Conservation (phyloP, 495 filamentous ascomycete genomes). For the Penicillium robsamsonii region DNA sequence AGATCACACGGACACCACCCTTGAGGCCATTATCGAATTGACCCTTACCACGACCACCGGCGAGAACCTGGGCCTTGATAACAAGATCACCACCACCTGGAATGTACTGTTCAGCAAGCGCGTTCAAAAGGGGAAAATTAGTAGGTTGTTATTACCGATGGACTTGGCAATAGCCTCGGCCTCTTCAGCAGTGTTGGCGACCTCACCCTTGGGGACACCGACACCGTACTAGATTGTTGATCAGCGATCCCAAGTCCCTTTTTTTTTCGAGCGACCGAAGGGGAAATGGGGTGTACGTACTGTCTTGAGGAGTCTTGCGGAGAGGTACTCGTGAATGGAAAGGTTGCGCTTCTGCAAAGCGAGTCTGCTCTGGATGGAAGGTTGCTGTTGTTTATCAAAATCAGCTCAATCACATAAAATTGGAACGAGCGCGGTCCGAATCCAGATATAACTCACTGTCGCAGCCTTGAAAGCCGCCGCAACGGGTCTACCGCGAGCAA, state of each 20-base stretch:
- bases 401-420: slow-evolving; percentile 24
- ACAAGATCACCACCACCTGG: slow-evolving; percentile 91
- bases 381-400: slow-evolving; percentile 36
- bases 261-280: slow-evolving; percentile 19
- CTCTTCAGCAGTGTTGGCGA: slow-evolving; percentile 78
- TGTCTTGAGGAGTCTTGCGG: slow-evolving; percentile 80
- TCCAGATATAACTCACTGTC: slow-evolving; percentile 47
- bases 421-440: slow-evolving; percentile 16
- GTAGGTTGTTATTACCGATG: slow-evolving; percentile 57
- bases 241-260: slow-evolving; percentile 22
- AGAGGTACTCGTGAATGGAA: slow-evolving; percentile 96
- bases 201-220: slow-evolving; percentile 82
- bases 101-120: slow-evolving; percentile 25
- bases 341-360: slow-evolving; percentile 76
- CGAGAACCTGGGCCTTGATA: slow-evolving; percentile 98
- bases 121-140: slow-evolving; percentile 4
- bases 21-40: slow-evolving; percentile 97
- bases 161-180: slow-evolving; percentile 87
- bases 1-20: slow-evolving; percentile 97
- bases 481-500: slow-evolving; percentile 66
- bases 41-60: slow-evolving; percentile 95
- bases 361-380: slow-evolving; percentile 47
- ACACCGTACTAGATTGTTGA: slow-evolving; percentile 74
- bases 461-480: slow-evolving; percentile 63
- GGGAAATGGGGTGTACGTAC: slow-evolving; percentile 50